These are phyloP conservation scores for Lobosporangium transversale DNA, from an alignment of 192 early-diverging fungal species.

Conservation along the genomic window DNA sequence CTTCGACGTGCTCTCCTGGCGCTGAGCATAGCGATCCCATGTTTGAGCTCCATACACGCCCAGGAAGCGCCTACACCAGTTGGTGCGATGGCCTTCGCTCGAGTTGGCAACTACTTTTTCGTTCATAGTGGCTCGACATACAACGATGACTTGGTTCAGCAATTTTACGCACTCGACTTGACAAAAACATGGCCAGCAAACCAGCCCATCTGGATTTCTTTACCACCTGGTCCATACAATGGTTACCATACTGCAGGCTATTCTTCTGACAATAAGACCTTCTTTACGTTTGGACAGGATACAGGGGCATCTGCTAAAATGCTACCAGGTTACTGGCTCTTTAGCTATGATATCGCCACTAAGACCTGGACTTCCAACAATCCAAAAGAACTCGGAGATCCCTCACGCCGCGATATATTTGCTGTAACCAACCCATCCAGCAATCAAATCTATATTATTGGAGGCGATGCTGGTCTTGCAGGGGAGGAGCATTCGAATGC, in stretches of 20 bases:
- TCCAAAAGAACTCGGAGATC: neutral
- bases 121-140: slow-evolving; percentile 24
- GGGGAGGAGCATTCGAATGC: slow-evolving; percentile 4
- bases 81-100: slow-evolving; percentile 23
- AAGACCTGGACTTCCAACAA: slow-evolving; percentile 10
- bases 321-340: slow-evolving; percentile 1
- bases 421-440: slow-evolving; percentile 16
- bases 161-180: slow-evolving; percentile 29
- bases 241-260: slow-evolving; percentile 29
- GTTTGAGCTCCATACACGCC: neutral
- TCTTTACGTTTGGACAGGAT: slow-evolving; percentile 34
- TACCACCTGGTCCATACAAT: slow-evolving; percentile 17
- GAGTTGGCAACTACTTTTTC: slow-evolving; percentile 23
- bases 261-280: slow-evolving; percentile 15
- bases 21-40: neutral
- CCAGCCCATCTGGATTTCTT: slow-evolving; percentile 13
- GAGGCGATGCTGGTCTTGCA: slow-evolving; percentile 2
- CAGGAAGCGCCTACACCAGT: slow-evolving; percentile 13
- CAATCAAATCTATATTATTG: slow-evolving; percentile 32
- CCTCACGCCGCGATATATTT: slow-evolving; percentile 21
- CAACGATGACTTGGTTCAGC: slow-evolving; percentile 11
- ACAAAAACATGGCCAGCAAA: slow-evolving; percentile 12
- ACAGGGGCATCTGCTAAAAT: slow-evolving; percentile 7
- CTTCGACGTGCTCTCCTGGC: neutral
- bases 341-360: slow-evolving; percentile 5